A percentile compares a stretch with the other conserved stretches of the same genome.
These are phyloP conservation scores for Akanthomyces uredinophilus DNA, from an alignment of 2,329 filamentous ascomycete genomes.

Conservation along the genomic window DNA sequence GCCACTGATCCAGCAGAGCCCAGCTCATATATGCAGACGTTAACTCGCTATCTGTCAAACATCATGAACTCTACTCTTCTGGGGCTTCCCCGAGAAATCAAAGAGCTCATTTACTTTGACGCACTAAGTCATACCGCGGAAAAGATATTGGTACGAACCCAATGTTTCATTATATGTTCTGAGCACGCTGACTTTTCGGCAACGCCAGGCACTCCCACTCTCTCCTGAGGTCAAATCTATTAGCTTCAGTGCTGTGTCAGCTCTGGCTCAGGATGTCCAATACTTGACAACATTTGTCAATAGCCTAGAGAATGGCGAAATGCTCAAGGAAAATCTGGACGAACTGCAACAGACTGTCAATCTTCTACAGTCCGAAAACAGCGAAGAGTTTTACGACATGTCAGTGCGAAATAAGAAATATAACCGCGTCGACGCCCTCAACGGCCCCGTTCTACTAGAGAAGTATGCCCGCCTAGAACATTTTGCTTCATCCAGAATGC, in stretches of 20 bases:
- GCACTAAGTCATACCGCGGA: slow-evolving; percentile 85
- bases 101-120: slow-evolving; percentile 96
- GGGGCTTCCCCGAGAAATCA: slow-evolving; percentile 90
- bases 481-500: not conserved
- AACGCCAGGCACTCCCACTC: slow-evolving; percentile 63
- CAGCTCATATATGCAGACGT: slow-evolving; percentile 90
- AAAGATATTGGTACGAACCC: slow-evolving; percentile 63
- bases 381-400: slow-evolving; percentile 96
- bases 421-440: slow-evolving; percentile 83
- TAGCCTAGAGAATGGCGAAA: slow-evolving; percentile 75
- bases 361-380: slow-evolving; percentile 79
- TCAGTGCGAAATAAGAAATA: slow-evolving; percentile 89
- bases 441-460: slow-evolving; percentile 83
- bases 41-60: slow-evolving; percentile 87
- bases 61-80: slow-evolving; percentile 95
- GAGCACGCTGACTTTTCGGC: not conserved
- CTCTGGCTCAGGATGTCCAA: slow-evolving; percentile 75
- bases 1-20: slow-evolving; percentile 63
- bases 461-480: slow-evolving; percentile 55
- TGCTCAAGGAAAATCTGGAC: slow-evolving; percentile 82
- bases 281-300: slow-evolving; percentile 85
- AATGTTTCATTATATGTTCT: no score
- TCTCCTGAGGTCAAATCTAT: slow-evolving; percentile 77
- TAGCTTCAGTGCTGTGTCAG: slow-evolving; percentile 77
- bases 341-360: slow-evolving; percentile 90